Base-by-base conservation (phyloP, 108 stramenopile species). In the Licmophora abbreviata region DNA sequence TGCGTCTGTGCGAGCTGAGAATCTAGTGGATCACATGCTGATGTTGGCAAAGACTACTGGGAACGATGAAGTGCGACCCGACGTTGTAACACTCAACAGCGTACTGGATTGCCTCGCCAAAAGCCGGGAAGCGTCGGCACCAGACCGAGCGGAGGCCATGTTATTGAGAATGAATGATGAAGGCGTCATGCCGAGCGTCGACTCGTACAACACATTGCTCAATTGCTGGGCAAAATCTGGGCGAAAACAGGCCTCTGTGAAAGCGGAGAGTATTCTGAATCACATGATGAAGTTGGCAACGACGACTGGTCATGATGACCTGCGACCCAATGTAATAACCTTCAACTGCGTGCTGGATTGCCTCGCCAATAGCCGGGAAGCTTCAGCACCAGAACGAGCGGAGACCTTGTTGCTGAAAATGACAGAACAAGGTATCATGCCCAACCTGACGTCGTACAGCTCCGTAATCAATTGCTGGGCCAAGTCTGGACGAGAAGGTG, bases 31-130 rank as follows among this genome's bases (percentile, higher is more conserved):
- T 26, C 20, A 21, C 14, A 46, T 21, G 21, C 18, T 25, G 9
- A 24, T 25, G n/a, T 21, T 46, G 44, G 1, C 20, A 3, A 21
- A 9, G 2, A 11, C 12, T 2, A n/a, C 26, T 20, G 48, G 48
- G 3, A 11, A 50, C 17, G 29, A 4, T 4, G n/a, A 29, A 21
- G 75, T 68, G 1, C 44, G 37, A 36, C 75, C 75, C 11, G 77
- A 87, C 44, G 62, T 59, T 17, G 66, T 83, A 23, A 83, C 76
- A 1, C 83, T 67, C 68, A 87, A 87, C 45, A 63, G 71, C 10
- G 73, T 87, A 2, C 47, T 87, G 14, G 68, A 79, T 50, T 71
- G 59, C 15, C 47, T 51, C 36, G 58, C 61, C 23, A 33, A 49
- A 46, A 48, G 48, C 8, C 22, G 53, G 21, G 35, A 44, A 28